Evolutionary conservation across 495 filamentous ascomycete genomes (phyloP).

Genomic region (Neurospora discreta): DNA sequence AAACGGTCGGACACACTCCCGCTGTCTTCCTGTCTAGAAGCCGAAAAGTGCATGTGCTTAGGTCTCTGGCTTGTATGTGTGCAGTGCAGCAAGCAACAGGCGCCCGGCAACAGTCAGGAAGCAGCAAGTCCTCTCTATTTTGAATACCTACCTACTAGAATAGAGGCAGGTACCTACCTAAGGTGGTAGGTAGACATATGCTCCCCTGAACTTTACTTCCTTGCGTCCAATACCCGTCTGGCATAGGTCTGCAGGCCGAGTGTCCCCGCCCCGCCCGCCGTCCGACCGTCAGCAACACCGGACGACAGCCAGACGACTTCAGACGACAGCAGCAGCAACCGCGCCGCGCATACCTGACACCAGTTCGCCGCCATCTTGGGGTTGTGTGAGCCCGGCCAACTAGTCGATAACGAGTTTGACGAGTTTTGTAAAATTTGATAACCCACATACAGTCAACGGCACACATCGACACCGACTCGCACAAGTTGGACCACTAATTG

Average conservation of each 20-base stretch:
- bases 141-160: too few species aligned
- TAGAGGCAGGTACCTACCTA: too few species aligned
- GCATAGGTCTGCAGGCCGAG: not conserved
- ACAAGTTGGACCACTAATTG: not conserved
- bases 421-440: not conserved
- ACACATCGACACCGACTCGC: not conserved
- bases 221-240: not conserved
- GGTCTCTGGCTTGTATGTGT: not conserved
- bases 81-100: not conserved
- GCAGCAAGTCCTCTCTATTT: too few species aligned
- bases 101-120: not conserved
- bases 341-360: not conserved
- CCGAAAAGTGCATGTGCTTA: not conserved
- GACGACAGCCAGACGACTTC: slow-evolving; percentile 8
- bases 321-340: slow-evolving; percentile 10
- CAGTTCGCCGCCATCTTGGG: not conserved
- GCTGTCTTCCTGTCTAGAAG: not conserved
- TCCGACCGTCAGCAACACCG: not conserved
- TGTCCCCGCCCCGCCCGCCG: not conserved
- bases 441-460: not conserved
- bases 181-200: too few species aligned
- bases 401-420: not conserved
- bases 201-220: not conserved
- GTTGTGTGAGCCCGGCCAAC: not conserved
- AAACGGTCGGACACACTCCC: not conserved